Evolutionary conservation across 352 stramenopile genomes (phyloP), one percentile per base, ranked within the genome.

Genomic region (Phytophthora meadii): DNA sequence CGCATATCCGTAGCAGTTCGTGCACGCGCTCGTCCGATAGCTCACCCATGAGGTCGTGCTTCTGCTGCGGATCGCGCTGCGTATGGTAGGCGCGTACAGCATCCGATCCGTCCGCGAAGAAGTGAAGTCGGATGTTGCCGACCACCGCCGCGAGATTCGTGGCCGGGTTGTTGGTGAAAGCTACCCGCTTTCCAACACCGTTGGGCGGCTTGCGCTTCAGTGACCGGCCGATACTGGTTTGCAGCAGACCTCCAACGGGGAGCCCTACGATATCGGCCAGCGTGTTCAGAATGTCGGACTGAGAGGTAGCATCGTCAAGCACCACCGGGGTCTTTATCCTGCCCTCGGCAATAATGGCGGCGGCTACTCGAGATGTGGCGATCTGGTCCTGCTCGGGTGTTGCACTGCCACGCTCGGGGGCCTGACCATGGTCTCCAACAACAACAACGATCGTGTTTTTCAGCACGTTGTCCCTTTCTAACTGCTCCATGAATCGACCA

Each of bases 281-380:
- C 7, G 83, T 92, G 45, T 89, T 90, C 46, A 92, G 72, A 19
- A 81, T 59, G 27, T 92, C 83, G n/a, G 76, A 82, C 24, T 92
- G 81, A 0, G 64, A 78, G 15, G 70, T 59, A 3, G 54, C 70
- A 19, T 88, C 76, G 5, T 87, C 65, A 14, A 89, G 65, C 10
- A 89, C 56, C 6, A 68, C 70, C 0, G 79, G 76, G 4, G 58
- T 39, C 19, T 71, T 60, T 24, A 90, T 74, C 27, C 83, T 61
- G 0, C 81, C 79, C 58, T 90, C 70, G 1, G 83, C 81, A 25
- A 90, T 86, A n/a, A 90, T 54, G 0, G 83, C 79, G 1, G 61
- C 81, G 0, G 77, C 75, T 2, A 92, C 69, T 19, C 76, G 61
- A 50, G 77, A 84, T 0, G 70, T 67, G 9, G 68, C 63, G 24